A percentile compares a stretch with the other conserved stretches of the same genome.
Evolutionary conservation across 495 filamentous ascomycete genomes (phyloP).

Genomic region (Talaromyces adpressus): DNA sequence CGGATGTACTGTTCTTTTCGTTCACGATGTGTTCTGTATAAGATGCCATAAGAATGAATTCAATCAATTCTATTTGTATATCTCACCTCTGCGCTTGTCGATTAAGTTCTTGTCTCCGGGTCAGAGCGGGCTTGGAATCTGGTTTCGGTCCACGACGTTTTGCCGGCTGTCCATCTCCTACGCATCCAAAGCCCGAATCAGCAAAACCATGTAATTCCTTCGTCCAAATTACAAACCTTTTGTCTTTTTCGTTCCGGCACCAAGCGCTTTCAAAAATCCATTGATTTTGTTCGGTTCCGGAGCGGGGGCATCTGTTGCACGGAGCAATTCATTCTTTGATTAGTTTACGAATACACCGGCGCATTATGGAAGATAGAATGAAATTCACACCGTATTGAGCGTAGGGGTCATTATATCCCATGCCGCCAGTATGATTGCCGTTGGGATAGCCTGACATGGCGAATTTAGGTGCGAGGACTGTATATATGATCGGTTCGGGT

Average conservation of each 20-base stretch:
- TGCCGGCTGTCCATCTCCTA: conserved; percentile 69
- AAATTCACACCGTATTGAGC: not conserved
- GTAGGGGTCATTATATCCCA: not conserved
- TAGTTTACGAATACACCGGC: not conserved
- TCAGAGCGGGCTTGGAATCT: conserved; percentile 90
- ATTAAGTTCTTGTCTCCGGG: conserved; percentile 90
- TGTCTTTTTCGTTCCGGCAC: conserved; percentile 7
- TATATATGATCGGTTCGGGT: not conserved
- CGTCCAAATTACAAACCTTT: conserved; percentile 1
- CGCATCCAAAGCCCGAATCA: not conserved
- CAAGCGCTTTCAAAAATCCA: conserved; percentile 9
- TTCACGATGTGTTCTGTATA: conserved; percentile 78
- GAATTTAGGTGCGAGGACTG: not conserved
- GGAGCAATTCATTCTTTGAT: not conserved
- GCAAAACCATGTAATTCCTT: not conserved
- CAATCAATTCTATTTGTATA: not conserved
- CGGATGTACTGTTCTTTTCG: conserved; percentile 95
- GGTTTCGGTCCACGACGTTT: conserved; percentile 94
- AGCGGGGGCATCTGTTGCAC: not conserved
- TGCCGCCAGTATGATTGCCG: not conserved
- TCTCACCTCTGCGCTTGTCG: conserved; percentile 87
- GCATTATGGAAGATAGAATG: not conserved
- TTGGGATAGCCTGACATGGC: not conserved
- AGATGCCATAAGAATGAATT: conserved; percentile 6
- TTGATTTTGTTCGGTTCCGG: conserved; percentile 6